A percentile compares a stretch with the other conserved stretches of the same genome.
These are phyloP conservation scores for Peniophora sp. DNA, from an alignment of 1,284 basidiomycete species.

Conservation along the genomic window DNA sequence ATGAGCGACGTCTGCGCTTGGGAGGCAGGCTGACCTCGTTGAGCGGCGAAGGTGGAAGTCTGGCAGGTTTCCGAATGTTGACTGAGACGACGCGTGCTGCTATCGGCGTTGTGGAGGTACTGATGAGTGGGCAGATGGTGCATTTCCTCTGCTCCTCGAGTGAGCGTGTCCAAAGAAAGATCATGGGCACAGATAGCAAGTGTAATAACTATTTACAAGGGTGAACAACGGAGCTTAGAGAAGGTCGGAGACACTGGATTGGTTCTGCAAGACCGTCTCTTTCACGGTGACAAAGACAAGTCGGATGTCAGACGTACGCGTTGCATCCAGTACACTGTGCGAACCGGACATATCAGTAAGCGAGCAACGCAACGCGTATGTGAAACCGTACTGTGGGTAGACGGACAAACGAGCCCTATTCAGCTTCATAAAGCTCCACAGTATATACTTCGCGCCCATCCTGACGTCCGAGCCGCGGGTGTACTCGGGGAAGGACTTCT, in stretches of 20 bases:
- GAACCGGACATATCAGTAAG: conserved; percentile 19
- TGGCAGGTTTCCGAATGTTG: too few relatives aligned
- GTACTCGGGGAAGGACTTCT: conserved; percentile 92
- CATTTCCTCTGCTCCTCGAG: too few relatives aligned
- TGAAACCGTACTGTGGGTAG: conserved; percentile 76
- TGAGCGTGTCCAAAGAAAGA: too few relatives aligned
- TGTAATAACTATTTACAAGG: background rate
- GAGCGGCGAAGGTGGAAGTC: too few relatives aligned
- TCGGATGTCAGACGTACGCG: conserved; percentile 54
- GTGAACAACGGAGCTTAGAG: conserved; percentile 25
- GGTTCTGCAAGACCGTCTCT: conserved; percentile 91
- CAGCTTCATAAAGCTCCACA: conserved; percentile 95
- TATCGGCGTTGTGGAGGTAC: too few relatives aligned
- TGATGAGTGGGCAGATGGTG: too few relatives aligned
- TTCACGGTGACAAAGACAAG: conserved; percentile 96
- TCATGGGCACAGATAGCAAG: background rate
- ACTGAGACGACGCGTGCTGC: too few relatives aligned
- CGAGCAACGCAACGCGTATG: conserved; percentile 1
- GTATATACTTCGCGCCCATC: conserved; percentile 96
- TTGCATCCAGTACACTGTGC: conserved; percentile 81
- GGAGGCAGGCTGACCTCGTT: too few relatives aligned
- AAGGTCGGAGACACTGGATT: conserved; percentile 79
- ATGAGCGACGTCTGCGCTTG: too few relatives aligned
- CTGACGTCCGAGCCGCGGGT: conserved; percentile 91
- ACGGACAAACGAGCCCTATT: conserved; percentile 85